A percentile compares a stretch with the other conserved stretches of the same genome.
These are phyloP conservation scores for Neospora caninum DNA, from an alignment of 169 alveolate genomes.

Conservation along the genomic window DNA sequence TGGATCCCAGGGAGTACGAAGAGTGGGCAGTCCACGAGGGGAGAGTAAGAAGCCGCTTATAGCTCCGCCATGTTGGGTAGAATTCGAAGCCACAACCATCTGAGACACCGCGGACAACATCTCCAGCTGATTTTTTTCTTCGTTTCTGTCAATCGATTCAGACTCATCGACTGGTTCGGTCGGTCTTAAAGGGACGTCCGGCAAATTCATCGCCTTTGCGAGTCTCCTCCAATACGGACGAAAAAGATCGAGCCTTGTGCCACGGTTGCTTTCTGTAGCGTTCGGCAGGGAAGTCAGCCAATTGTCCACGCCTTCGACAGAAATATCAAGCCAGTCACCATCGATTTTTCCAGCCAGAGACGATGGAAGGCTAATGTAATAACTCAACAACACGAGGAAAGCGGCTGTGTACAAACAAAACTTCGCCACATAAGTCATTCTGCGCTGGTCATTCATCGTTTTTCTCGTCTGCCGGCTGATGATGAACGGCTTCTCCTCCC, in stretches of 20 bases:
- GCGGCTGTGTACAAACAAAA: not conserved
- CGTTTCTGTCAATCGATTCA: too few species aligned
- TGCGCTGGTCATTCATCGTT: not conserved
- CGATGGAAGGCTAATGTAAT: not conserved
- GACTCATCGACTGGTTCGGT: not conserved
- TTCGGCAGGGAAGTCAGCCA: not conserved
- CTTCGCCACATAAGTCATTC: not conserved
- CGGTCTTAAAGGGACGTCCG: not conserved
- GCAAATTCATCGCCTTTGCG: not conserved
- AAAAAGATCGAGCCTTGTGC: not conserved
- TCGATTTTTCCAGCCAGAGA: not conserved
- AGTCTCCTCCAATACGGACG: not conserved
- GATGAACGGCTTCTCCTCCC: too few species aligned
- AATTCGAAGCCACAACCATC: not conserved
- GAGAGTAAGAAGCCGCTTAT: not conserved
- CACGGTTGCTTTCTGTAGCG: not conserved
- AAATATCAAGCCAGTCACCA: not conserved
- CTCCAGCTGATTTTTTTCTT: too few species aligned
- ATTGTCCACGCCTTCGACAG: not conserved
- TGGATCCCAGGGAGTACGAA: conserved; percentile 31
- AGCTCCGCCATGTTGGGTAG: not conserved
- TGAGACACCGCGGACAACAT: too few species aligned
- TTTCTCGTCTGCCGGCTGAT: not conserved
- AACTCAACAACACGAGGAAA: not conserved
- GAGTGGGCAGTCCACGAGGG: not conserved